Conservation (phyloP, 352 stramenopile genomes). For the Phytopythium delawarense region DNA sequence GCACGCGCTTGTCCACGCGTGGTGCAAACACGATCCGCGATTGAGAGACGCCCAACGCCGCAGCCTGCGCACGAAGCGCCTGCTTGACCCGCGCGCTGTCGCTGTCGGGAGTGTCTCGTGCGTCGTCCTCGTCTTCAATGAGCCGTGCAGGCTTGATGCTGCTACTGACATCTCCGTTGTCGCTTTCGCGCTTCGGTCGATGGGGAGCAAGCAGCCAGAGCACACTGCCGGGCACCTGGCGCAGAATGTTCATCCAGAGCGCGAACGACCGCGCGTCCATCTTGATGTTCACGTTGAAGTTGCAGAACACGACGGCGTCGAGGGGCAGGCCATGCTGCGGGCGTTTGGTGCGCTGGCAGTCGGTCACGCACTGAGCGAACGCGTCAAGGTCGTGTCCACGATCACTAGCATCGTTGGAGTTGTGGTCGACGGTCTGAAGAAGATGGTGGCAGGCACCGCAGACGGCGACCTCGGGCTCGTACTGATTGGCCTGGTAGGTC, state of each 20-base stretch:
- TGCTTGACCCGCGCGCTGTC: constrained; percentile 10
- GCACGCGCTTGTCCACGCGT: constrained; percentile 50
- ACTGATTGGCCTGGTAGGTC: constrained; percentile 91
- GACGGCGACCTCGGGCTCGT: constrained; percentile 33
- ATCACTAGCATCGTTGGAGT: not conserved
- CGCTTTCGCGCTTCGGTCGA: constrained; percentile 11
- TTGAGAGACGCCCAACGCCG: constrained; percentile 53
- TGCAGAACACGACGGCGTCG: constrained; percentile 70
- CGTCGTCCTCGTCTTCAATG: not conserved
- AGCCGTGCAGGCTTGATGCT: not conserved
- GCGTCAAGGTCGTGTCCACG: not conserved
- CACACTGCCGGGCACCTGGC: constrained; percentile 73
- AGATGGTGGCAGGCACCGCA: constrained; percentile 11
- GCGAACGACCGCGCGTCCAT: constrained; percentile 88
- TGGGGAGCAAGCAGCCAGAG: constrained; percentile 81
- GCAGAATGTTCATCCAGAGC: constrained; percentile 88
- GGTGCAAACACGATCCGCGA: constrained; percentile 67
- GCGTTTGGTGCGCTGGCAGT: constrained; percentile 20
- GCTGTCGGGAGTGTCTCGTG: not conserved
- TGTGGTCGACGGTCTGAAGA: not conserved
- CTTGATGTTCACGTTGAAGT: constrained; percentile 95
- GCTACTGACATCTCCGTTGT: not conserved
- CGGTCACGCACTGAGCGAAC: not conserved
- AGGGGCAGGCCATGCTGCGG: constrained; percentile 22
- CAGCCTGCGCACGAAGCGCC: constrained; percentile 48